Evolutionary conservation across 768 basidiomycete genomes (phyloP), one percentile per base, ranked within the genome.

Genomic region (Tephrocybe sp.): DNA sequence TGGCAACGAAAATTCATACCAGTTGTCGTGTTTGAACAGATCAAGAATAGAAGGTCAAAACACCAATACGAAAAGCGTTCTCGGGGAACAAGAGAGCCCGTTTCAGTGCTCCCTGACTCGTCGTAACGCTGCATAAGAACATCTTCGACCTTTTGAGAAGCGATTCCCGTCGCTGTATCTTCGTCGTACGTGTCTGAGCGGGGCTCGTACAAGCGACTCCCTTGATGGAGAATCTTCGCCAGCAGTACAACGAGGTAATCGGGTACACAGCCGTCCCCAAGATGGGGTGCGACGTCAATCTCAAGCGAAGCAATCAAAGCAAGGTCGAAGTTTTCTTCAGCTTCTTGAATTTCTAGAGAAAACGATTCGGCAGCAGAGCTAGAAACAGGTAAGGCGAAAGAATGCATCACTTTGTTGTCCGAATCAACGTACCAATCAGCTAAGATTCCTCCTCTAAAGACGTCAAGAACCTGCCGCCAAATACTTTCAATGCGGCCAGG

Each of bases 51-150:
- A 9, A 94, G 69, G 59, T 96, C 92, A 48, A 95, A 86, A 61
- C 89, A 93, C 92, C 92, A 95, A 69, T 91, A 94, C 6, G 89
- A 86, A 63, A 95, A 95, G 7, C 91, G 77, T 64, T 95, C 93
- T 31, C 92, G 72, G 1, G 87, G 86, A 24, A 87, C 69, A 19
- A 82, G 63, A 12, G 69, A 61, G 0, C 80, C 80, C 9, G 69
- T 65, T 31, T 78, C 79, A 2, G 90, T 91, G 27, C 78, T 85
- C 11, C 88, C 89, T 27, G 76, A 55, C 15, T 69, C 70, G 31
- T 72, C 64, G 24, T 66, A 54, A 11, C 61, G 59, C 45, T 71
- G 69, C 43, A 67, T 53, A 30, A 73, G 71, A 41, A 77, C 53
- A 35, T 66, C 69, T 47, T 72, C 68, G 42, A 73, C 69, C 22